Conservation (phyloP, 306 rosid genomes). For the Sicyos baderoa region DNA sequence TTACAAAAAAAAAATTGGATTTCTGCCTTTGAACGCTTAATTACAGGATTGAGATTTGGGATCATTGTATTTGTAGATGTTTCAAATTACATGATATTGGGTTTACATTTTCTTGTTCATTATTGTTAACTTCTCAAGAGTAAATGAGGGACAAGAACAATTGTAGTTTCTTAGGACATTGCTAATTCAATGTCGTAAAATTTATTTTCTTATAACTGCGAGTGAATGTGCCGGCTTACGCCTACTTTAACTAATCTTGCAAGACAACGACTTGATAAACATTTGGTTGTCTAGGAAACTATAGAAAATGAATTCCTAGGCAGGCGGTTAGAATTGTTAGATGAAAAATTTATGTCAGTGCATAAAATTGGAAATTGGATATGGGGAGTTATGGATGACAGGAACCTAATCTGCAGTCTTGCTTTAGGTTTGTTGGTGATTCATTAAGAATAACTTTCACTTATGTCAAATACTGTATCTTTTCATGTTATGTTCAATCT, state of each 20-base stretch:
- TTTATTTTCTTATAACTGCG: too few relatives aligned
- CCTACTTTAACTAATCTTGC: too few relatives aligned
- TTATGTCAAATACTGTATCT: not conserved
- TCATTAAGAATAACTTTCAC: not conserved
- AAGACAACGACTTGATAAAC: too few relatives aligned
- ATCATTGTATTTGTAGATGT: too few relatives aligned
- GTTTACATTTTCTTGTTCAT: not conserved
- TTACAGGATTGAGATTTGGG: not conserved
- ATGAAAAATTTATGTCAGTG: not conserved
- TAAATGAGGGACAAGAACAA: too few relatives aligned
- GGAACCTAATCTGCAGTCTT: not conserved
- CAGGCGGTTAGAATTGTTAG: too few relatives aligned
- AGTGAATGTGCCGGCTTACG: too few relatives aligned
- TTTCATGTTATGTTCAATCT: not conserved
- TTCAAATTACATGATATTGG: not conserved
- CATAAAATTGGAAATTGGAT: not conserved
- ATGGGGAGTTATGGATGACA: not conserved
- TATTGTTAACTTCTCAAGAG: not conserved
- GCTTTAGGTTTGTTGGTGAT: not conserved
- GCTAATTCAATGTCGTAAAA: not conserved
- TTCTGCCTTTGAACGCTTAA: not conserved
- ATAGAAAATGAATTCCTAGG: too few relatives aligned
- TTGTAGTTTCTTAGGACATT: not conserved
- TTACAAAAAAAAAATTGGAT: not conserved
- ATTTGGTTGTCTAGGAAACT: too few relatives aligned